Base-by-base conservation (phyloP, 352 stramenopile species). In the Globisporangium ultimum region DNA sequence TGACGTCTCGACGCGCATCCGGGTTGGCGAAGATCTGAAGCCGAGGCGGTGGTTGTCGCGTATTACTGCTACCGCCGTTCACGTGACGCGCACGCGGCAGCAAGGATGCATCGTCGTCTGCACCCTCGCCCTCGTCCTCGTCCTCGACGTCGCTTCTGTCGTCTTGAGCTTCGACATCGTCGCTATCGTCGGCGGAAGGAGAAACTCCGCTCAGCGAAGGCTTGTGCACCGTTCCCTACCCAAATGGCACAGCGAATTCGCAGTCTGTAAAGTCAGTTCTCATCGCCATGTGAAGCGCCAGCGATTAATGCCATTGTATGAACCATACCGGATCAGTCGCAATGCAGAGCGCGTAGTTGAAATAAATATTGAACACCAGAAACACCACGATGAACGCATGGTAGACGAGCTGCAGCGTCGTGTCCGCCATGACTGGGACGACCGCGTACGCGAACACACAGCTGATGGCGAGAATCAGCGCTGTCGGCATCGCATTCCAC, bases 341-440 rank as follows among this genome's bases (percentile, higher is more conserved):
- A 46, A 84, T 70, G 49, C 80, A 88, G 18, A 90, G 60, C 17
- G 72, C 74, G 60, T 90, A 90, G 67, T 90, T 90, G 72, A 88
- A 88, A 60, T 84, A 84, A 36, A 88, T 83, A 50, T 86, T 88
- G 56, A 83, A 84, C 5, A 80, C 60, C 56, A 84, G 61, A 22
- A 72, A 63, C 48, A 77, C 55, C 32, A 69, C 48, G 18, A 66
- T 42, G 38, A 58, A 32, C 47, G 70, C 58, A 56, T 84, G 78
- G 36, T 57, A 47, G 8, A 68, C 46, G 20, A 83, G 55, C 67
- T 86, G 47, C 10, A 76, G 13, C 8, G 55, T 60, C 11, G 64
- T 71, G 11, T 79, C 63, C 5, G 71, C 53, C 64, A 86, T 71
- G 53, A 86, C 68, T 10, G 78, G 78, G 24, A 86, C 69, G 28